A percentile compares a stretch with the other conserved stretches of the same genome.
These are phyloP conservation scores for Saccharomyces hybrid DNA, from an alignment of 1,139 yeast species.

Conservation along the genomic window DNA sequence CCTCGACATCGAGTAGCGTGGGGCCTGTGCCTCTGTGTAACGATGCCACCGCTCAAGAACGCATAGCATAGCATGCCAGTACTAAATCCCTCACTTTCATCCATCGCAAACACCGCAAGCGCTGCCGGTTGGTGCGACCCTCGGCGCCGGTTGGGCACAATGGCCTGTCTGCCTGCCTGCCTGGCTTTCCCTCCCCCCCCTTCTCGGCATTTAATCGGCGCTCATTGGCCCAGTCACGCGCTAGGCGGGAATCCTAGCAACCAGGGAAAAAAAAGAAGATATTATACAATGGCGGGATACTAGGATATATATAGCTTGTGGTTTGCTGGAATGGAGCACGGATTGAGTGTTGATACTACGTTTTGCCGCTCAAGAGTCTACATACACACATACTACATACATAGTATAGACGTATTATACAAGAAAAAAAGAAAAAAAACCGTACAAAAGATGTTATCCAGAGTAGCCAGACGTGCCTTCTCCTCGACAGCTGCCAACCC, in stretches of 20 bases:
- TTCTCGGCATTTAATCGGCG: not conserved
- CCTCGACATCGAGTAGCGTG: conserved; percentile 40
- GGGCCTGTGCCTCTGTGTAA: not conserved
- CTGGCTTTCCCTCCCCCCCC: not conserved
- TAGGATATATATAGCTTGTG: not conserved
- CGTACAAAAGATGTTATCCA: conserved; percentile 15
- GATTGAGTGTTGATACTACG: not conserved
- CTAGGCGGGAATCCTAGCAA: not conserved
- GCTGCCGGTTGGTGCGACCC: not conserved
- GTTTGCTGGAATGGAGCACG: not conserved
- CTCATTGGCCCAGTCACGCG: not conserved
- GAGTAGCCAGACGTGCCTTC: conserved; percentile 54
- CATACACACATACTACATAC: not conserved
- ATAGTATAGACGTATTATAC: not conserved
- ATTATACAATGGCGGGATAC: not conserved
- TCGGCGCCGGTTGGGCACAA: not conserved
- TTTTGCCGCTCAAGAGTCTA: not conserved
- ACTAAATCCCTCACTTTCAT: not conserved
- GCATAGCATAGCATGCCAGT: conserved; percentile 1
- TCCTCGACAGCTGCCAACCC: conserved; percentile 57
- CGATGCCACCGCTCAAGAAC: not conserved
- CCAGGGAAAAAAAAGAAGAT: not conserved
- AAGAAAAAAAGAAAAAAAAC: not conserved
- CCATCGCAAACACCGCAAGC: not conserved
- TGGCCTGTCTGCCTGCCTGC: not conserved